Evolutionary conservation across 768 basidiomycete species (phyloP), one percentile per base, ranked within the genome.

Genomic region (Pholiota conissans): DNA sequence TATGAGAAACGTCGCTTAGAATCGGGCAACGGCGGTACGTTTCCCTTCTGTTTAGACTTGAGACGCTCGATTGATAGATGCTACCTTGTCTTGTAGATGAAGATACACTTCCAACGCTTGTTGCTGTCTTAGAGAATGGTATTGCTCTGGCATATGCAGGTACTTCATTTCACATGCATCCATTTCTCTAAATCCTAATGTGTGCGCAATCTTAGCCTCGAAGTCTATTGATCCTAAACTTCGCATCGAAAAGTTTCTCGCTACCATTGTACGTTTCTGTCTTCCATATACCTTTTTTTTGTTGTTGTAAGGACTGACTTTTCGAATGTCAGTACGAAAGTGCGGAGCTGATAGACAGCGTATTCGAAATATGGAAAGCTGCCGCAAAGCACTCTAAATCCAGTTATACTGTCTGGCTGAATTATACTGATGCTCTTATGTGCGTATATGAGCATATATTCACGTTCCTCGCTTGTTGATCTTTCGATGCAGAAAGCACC

Each of bases 211-310:
- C 9, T 29, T 42, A 91, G 89, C 81, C 28, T 83, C 84, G 0
- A 79, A 82, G 58, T 68, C 74, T 3, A 93, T 93, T 2, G 96
- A 98, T 71, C 76, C 87, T 2, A 83, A 85, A 42, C 74, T 92
- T 49, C 83, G 90, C 47, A 73, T 98, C 28, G 95, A 99, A 69
- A 94, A 90, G 63, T 93, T 87, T 67, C 76, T 95, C 16, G 80
- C 87, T 37, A 81, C 83, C 46, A 74, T 91, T 49, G 95, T 96
- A 66, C 61, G 90, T 79, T 42, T 9, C 9, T 24, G 32, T 6
- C 18, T 30, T 27, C n/a, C n/a, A 20, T 24, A 9, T 34, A 1
- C 10, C 11, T 39, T n/a, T n/a, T n/a, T n/a, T n/a, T n/a, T n/a
- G n/a, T n/a, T n/a, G n/a, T n/a, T n/a, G n/a, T n/a, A n/a, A n/a